Base-by-base conservation (phyloP, 78 protist genomes). In the Cyanophora paradoxa region DNA sequence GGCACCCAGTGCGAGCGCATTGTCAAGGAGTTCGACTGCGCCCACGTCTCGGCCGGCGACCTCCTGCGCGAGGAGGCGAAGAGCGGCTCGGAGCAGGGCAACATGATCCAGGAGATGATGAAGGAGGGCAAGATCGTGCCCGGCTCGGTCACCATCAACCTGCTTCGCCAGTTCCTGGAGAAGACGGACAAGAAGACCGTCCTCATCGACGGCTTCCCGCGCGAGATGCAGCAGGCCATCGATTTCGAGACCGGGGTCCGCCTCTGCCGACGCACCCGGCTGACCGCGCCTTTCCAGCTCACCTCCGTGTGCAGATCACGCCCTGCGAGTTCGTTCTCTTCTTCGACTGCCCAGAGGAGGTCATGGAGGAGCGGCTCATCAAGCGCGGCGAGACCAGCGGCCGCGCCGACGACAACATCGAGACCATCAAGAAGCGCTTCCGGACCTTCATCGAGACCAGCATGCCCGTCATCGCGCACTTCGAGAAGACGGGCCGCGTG, bases 41-140 rank as follows among this genome's bases (percentile, higher is more conserved):
- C 61, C 5, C 96, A 92, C 67, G 54, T 92, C 54, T 78, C 87
- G 31, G 96, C 96, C 6, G 96, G 96, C 33, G 96, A 92, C 30
- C 81, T 92, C 34, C 85, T 92, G 46, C 88, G 96, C 56, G 86
- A 82, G 7, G 96, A 86, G 78, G 34, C 50, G 34, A 4, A 22
- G 39, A 59, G 76, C 16, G 89, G 88, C 66, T 74, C 86, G 24
- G 34, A 56, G 20, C 34, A 81, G 57, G 92, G 89, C 40, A 76
- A 58, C 31, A 26, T 78, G 73, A 84, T 84, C 70, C 59, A 62
- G 42, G 42, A 61, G 16, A 34, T 34, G 44, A 61, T 61, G 24
- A 52, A 63, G 30, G 82, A 75, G 56, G 82, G 87, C 26, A 48
- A 33, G 56, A 74, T 86, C 8, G 95, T 87, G 20, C 91, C 89